phyloP scores from a whole-genome alignment of 371 early-diverging fungal species.

The Mortierella sp. region DNA sequence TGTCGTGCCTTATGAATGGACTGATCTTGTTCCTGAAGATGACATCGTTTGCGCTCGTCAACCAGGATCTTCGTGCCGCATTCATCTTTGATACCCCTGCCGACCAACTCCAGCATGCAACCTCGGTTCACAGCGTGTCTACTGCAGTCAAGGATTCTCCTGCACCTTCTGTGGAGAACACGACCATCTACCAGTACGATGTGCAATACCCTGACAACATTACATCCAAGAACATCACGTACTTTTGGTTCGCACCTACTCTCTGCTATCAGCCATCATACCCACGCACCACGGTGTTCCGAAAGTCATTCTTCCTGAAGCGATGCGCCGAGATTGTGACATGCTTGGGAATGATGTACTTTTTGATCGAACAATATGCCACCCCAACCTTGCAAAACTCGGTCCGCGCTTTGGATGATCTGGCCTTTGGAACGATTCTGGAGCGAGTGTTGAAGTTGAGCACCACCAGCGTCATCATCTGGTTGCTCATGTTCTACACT shows the following conservation, averaged over 20 bases:
- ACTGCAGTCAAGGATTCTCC: neutral
- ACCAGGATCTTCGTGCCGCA: conserved; percentile 69
- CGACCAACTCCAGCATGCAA: conserved; percentile 20
- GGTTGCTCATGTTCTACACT: conserved; percentile 93
- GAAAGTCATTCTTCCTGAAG: conserved; percentile 82
- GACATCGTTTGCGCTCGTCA: conserved; percentile 79
- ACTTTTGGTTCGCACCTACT: conserved; percentile 89
- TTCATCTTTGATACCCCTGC: conserved; percentile 42
- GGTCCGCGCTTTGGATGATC: conserved; percentile 75
- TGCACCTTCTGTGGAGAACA: neutral
- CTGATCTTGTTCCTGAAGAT: conserved; percentile 82
- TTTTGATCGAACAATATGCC: conserved; percentile 85
- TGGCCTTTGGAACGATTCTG: conserved; percentile 71
- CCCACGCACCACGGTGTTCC: conserved; percentile 78
- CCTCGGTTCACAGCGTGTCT: conserved; percentile 36
- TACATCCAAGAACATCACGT: conserved; percentile 70
- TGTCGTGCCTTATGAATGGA: conserved; percentile 68
- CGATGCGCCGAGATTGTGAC: conserved; percentile 78
- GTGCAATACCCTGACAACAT: conserved; percentile 84
- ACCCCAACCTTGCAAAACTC: conserved; percentile 89
- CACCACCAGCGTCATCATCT: conserved; percentile 83
- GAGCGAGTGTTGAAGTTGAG: conserved; percentile 91
- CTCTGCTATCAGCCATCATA: conserved; percentile 92
- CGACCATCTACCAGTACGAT: conserved; percentile 58
- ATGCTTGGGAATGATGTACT: conserved; percentile 79